A percentile compares a stretch with the other conserved stretches of the same genome.
Conservation (phyloP, 371 early-diverging fungal species). For the Conidiobolus incongruus region DNA sequence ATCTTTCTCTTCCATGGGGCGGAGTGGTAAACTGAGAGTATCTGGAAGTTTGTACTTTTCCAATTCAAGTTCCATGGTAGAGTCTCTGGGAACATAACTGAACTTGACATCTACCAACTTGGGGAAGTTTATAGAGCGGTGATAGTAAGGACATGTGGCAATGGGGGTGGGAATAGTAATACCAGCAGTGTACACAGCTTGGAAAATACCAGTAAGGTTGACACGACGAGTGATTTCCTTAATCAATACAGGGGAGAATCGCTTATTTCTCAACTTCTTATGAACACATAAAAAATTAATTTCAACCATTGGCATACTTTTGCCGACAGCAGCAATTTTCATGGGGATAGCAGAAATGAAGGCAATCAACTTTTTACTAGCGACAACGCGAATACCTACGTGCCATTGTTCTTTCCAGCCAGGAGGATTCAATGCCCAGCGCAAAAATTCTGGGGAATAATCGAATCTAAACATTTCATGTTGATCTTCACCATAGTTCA, state of each 20-base stretch:
- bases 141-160: constrained; percentile 66
- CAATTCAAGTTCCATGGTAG: constrained; percentile 50
- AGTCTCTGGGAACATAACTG: constrained; percentile 43
- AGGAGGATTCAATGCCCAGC: constrained; percentile 90
- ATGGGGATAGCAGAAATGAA: constrained; percentile 88
- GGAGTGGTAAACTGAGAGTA: constrained; percentile 40
- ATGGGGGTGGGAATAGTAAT: constrained; percentile 79
- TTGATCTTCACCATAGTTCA: constrained; percentile 91
- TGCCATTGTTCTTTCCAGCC: constrained; percentile 74
- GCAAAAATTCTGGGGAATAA: constrained; percentile 73
- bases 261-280: constrained; percentile 83
- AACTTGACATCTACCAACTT: constrained; percentile 87
- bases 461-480: constrained; percentile 90
- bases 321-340: constrained; percentile 14
- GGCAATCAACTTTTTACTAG: constrained; percentile 69
- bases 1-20: constrained; percentile 54
- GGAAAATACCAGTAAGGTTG: constrained; percentile 84
- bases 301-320: constrained; percentile 48
- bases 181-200: constrained; percentile 96
- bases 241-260: constrained; percentile 96
- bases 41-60: constrained; percentile 43
- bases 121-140: constrained; percentile 78
- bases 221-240: constrained; percentile 92
- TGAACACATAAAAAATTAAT: constrained; percentile 98
- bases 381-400: constrained; percentile 72